Evolutionary conservation across 2,329 filamentous ascomycete species (phyloP), one percentile per base, ranked within the genome.

Genomic region (Emergomyces orientalis): DNA sequence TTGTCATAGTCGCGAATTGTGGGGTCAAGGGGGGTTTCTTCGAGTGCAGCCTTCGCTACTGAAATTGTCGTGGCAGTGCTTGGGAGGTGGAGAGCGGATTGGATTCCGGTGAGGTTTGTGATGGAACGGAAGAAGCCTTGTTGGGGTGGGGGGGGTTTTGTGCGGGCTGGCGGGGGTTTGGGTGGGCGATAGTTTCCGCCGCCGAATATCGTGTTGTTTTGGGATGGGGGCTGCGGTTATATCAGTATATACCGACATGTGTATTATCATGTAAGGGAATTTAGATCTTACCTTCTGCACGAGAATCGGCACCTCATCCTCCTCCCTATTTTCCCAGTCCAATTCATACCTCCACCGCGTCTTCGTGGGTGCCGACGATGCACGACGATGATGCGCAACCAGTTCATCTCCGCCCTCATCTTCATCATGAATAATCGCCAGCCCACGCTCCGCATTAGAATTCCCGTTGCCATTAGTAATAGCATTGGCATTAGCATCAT

Each of bases 1-100:
- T 97, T 97, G 74, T 96, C 91, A 75, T 97, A 97, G 77, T 97
- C 90, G 69, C 90, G 89, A 56, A 97, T 82, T 27, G 91, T 83
- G 67, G 95, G 90, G 70, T 90, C 82, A 13, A 67, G 77, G 22
- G 80, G 80, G 61, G 90, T 85, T 56, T 84, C 81, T 63, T 84
- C 82, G 17, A 81, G 83, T 19, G 83, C 76, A 25, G 72, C 70
- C 32, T 81, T 75, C 63, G 54, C n/a, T 56, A 13, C 71, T 75
- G 64, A 75, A 80, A 64, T 82, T 72, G 69, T 8, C 1, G 56
- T 32, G 25, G 72, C 71, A 30, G 81, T 75, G 63, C 71, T 75
- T 64, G 76, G 80, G 64, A 82, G 72, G 69, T 81, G 77, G 62
- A 82, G 73, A 58, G 81, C 81, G 66, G 78, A 87, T 69, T 74